phyloP scores from a whole-genome alignment of 2,329 filamentous ascomycete genomes.

The Microcyclospora tardicrescens region DNA sequence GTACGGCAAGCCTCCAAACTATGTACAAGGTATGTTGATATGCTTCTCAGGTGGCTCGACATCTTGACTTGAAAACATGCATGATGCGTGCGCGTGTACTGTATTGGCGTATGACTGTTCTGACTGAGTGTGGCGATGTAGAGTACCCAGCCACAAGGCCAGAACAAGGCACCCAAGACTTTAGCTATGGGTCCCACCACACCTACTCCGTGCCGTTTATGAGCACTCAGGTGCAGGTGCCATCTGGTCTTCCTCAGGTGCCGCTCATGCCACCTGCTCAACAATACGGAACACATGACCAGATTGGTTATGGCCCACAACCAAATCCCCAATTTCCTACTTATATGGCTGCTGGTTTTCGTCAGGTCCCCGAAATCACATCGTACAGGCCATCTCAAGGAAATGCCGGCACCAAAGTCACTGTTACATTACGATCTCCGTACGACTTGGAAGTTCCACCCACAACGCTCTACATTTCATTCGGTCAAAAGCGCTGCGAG shows the following conservation, averaged over 20 bases:
- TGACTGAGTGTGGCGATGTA: constrained; percentile 30
- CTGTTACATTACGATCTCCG: constrained; percentile 60
- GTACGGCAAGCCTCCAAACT: constrained; percentile 64
- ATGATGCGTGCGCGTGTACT: constrained; percentile 21
- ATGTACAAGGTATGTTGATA: constrained; percentile 55
- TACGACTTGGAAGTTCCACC: constrained; percentile 55
- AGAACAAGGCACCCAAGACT: constrained; percentile 43
- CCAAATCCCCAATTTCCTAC: constrained; percentile 49
- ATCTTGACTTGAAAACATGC: neutral
- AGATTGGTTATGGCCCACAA: constrained; percentile 36
- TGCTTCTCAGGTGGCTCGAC: too few relatives aligned
- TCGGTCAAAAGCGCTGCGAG: constrained; percentile 63
- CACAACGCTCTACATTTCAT: constrained; percentile 48
- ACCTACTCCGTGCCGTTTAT: constrained; percentile 37
- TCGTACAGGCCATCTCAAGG: constrained; percentile 60
- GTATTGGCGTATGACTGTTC: constrained; percentile 31
- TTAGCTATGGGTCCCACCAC: constrained; percentile 34
- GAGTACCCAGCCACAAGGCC: constrained; percentile 43
- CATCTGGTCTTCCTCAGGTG: constrained; percentile 34
- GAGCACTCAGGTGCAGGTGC: constrained; percentile 35
- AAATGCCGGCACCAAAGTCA: constrained; percentile 54
- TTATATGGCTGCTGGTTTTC: constrained; percentile 49
- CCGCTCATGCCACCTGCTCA: constrained; percentile 29
- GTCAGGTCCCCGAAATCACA: constrained; percentile 50
- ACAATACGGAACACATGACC: constrained; percentile 38